Evolutionary conservation across 2,329 filamentous ascomycete genomes (phyloP).

Genomic region (Arthrobotrys musiformis): DNA sequence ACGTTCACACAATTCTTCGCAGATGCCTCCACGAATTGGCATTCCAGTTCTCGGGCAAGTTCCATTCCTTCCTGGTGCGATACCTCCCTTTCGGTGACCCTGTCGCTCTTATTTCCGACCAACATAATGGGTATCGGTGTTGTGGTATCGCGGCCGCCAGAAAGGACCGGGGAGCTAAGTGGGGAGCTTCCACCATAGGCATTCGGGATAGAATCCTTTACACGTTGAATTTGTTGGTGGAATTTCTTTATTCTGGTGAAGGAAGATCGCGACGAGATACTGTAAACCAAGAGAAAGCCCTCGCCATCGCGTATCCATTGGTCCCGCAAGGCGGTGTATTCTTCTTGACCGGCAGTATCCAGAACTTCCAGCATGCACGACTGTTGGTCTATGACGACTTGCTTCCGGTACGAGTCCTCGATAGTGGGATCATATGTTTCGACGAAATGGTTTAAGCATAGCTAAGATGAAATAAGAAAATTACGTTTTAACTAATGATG

Average conservation of each 20-base stretch:
- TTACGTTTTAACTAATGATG: constrained; percentile 27
- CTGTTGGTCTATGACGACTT: constrained; percentile 91
- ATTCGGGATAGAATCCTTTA: constrained; percentile 82
- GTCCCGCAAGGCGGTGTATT: constrained; percentile 95
- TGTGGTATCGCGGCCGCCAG: constrained; percentile 62
- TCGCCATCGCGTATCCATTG: constrained; percentile 99
- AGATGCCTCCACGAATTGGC: constrained; percentile 96
- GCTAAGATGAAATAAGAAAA: constrained; percentile 65
- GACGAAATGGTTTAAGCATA: constrained; percentile 98
- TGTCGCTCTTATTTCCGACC: constrained; percentile 97
- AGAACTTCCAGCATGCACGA: constrained; percentile 97
- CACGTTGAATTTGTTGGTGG: constrained; percentile 94
- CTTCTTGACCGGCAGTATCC: constrained; percentile 97
- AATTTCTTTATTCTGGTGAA: constrained; percentile 95
- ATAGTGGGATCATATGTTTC: constrained; percentile 93
- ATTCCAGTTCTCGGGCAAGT: constrained; percentile 88
- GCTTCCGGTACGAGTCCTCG: constrained; percentile 87
- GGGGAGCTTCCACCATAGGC: constrained; percentile 62
- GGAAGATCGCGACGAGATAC: constrained; percentile 95
- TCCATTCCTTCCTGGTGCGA: constrained; percentile 96
- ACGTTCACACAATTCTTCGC: constrained; percentile 99
- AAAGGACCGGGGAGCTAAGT: constrained; percentile 64
- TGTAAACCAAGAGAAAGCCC: constrained; percentile 97
- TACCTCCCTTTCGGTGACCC: constrained; percentile 93
- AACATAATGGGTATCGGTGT: constrained; percentile 93